Percentiles rank a stretch among this genome's conserved stretches.
Conservation (phyloP, 2,329 filamentous ascomycete genomes). For the Emergomyces pasteurianus region DNA sequence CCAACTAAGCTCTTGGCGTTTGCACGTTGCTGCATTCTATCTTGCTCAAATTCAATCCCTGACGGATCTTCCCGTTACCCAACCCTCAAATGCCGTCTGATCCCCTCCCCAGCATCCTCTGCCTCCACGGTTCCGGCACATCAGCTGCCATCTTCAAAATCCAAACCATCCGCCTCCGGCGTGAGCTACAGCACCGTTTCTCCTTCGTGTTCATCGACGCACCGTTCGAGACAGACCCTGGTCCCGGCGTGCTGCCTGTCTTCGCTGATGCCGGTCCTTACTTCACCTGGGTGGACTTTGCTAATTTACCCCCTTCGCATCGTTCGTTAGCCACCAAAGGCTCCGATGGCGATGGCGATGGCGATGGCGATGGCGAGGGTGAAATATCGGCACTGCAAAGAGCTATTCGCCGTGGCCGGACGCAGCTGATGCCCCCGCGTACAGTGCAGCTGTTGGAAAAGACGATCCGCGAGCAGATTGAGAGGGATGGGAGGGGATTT, state of each 20-base stretch:
- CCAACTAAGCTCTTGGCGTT: neutral
- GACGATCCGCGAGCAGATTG: constrained; percentile 23
- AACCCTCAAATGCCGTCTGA: constrained; percentile 12
- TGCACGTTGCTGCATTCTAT: neutral
- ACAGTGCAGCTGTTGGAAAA: constrained; percentile 27
- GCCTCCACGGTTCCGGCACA: constrained; percentile 65
- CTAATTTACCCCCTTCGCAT: neutral
- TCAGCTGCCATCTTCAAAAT: constrained; percentile 55
- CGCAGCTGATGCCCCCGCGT: constrained; percentile 37
- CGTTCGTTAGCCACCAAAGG: neutral
- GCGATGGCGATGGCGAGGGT: neutral
- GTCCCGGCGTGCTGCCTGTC: constrained; percentile 49
- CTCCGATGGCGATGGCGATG: neutral
- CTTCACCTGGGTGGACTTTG: constrained; percentile 41
- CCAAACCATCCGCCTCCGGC: constrained; percentile 50
- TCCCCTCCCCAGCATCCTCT: constrained; percentile 55
- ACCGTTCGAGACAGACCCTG: constrained; percentile 48
- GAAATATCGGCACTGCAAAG: constrained; percentile 16
- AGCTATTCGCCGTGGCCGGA: constrained; percentile 35
- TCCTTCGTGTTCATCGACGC: constrained; percentile 62
- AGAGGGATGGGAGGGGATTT: constrained; percentile 40
- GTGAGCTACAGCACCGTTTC: constrained; percentile 44
- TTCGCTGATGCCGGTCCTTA: constrained; percentile 58
- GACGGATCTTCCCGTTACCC: too few relatives aligned
- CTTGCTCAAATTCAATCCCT: neutral